Conservation (phyloP, 208 protist species). For the Wallacemonas sp. region DNA sequence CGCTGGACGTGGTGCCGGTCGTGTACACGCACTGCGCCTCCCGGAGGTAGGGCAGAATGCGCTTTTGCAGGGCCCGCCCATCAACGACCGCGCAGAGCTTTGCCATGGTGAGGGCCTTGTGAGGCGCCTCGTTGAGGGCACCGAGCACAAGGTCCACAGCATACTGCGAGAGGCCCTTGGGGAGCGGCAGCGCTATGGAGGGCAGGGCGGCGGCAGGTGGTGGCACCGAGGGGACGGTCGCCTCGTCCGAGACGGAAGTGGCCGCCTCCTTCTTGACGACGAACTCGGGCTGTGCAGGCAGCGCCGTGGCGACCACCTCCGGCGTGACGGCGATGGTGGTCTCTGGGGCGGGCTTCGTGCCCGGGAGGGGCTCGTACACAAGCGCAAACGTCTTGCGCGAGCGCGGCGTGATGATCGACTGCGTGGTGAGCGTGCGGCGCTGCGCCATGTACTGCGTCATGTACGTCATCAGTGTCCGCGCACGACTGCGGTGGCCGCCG, state of each 20-base stretch:
- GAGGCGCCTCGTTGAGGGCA: slow-evolving; percentile 48
- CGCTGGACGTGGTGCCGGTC: slow-evolving; percentile 39
- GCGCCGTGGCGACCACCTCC: slow-evolving; percentile 16
- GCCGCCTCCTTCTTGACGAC: background rate
- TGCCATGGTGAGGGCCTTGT: slow-evolving; percentile 48
- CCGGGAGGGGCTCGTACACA: slow-evolving; percentile 31
- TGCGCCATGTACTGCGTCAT: slow-evolving; percentile 37
- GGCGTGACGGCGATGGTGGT: background rate
- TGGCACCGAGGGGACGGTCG: background rate
- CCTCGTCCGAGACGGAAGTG: background rate
- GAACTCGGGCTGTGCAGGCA: background rate
- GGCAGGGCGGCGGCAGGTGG: background rate
- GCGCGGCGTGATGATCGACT: slow-evolving; percentile 22
- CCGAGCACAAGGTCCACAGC: slow-evolving; percentile 55
- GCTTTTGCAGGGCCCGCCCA: slow-evolving; percentile 35
- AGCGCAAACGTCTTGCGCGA: slow-evolving; percentile 47
- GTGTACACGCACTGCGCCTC: slow-evolving; percentile 39
- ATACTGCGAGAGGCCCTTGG: slow-evolving; percentile 59
- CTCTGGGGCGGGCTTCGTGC: no score
- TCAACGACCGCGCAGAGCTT: slow-evolving; percentile 52
- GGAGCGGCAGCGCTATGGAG: slow-evolving; percentile 23
- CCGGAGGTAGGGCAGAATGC: slow-evolving; percentile 66
- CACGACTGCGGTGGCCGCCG: slow-evolving; percentile 16
- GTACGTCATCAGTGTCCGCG: slow-evolving; percentile 23
- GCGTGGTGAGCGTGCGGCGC: slow-evolving; percentile 43